Evolutionary conservation across 202 grass and related monocot species (phyloP).

Genomic region (Eragrostis tef): DNA sequence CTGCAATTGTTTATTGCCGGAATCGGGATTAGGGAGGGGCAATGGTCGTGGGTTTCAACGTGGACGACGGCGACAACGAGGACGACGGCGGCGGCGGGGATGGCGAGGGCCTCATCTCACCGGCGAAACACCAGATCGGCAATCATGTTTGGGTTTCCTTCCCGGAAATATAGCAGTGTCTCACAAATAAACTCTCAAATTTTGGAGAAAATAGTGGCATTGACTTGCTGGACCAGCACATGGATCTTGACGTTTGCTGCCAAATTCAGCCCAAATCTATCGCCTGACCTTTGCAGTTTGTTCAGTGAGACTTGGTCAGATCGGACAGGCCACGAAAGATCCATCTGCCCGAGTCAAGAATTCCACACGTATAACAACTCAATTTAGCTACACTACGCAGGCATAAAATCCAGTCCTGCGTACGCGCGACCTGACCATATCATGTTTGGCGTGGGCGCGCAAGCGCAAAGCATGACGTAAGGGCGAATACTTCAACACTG

Average conservation of each 20-base stretch:
- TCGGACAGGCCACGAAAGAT: too few relatives aligned
- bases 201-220: background rate
- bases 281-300: background rate
- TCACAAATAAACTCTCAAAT: too few relatives aligned
- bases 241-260: background rate
- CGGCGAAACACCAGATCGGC: slow-evolving; percentile 4
- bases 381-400: background rate
- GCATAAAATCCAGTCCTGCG: background rate
- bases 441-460: background rate
- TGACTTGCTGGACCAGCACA: background rate
- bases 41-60: slow-evolving; percentile 4
- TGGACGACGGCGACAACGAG: background rate
- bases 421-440: background rate
- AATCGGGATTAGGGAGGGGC: slow-evolving; percentile 4
- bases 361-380: too few relatives aligned
- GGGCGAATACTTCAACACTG: background rate
- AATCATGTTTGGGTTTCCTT: background rate
- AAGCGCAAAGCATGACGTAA: background rate
- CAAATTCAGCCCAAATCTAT: slow-evolving; percentile 3
- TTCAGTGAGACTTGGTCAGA: slow-evolving; percentile 35
- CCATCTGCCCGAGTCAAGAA: slow-evolving; percentile 14
- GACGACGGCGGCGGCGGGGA: background rate
- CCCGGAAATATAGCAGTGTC: background rate
- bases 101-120: slow-evolving; percentile 1
- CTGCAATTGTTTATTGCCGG: background rate